phyloP scores from a whole-genome alignment of 768 basidiomycete genomes.

The Hygrophoropsis aurantiaca region DNA sequence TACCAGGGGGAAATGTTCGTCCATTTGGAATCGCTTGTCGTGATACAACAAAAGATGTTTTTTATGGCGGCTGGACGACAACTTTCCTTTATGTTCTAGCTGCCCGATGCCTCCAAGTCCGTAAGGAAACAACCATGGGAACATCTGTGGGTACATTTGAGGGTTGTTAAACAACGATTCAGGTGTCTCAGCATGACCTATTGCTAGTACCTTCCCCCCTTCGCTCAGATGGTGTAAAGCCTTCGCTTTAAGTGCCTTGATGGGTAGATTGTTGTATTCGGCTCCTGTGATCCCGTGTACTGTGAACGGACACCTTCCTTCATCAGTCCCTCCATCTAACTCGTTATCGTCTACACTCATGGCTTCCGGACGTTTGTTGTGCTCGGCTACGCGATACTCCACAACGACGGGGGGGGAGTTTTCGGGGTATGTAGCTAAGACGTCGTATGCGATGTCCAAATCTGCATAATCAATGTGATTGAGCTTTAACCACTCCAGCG shows the following conservation, averaged over 20 bases:
- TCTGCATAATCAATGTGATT: conserved; percentile 35
- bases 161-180: conserved; percentile 40
- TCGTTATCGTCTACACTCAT: conserved; percentile 26
- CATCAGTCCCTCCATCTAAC: conserved; percentile 25
- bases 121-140: conserved; percentile 44
- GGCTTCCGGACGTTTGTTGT: too few species aligned
- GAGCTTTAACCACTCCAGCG: conserved; percentile 34
- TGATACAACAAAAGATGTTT: conserved; percentile 34
- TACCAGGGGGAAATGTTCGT: conserved; percentile 35
- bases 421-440: conserved; percentile 21
- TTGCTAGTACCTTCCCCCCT: too few species aligned
- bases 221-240: conserved; percentile 35
- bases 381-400: conserved; percentile 21
- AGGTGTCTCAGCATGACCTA: conserved; percentile 33
- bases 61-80: conserved; percentile 28
- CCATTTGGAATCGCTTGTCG: conserved; percentile 40
- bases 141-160: too few species aligned
- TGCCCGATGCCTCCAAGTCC: conserved; percentile 39
- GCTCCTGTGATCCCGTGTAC: conserved; percentile 31
- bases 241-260: conserved; percentile 15
- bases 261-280: conserved; percentile 16
- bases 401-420: conserved; percentile 16
- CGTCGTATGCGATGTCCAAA: conserved; percentile 26
- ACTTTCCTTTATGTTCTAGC: conserved; percentile 24
- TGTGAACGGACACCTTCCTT: conserved; percentile 35